These are phyloP conservation scores for Chlamydomonas incerta DNA, from an alignment of 139 green algal genomes.

Conservation along the genomic window DNA sequence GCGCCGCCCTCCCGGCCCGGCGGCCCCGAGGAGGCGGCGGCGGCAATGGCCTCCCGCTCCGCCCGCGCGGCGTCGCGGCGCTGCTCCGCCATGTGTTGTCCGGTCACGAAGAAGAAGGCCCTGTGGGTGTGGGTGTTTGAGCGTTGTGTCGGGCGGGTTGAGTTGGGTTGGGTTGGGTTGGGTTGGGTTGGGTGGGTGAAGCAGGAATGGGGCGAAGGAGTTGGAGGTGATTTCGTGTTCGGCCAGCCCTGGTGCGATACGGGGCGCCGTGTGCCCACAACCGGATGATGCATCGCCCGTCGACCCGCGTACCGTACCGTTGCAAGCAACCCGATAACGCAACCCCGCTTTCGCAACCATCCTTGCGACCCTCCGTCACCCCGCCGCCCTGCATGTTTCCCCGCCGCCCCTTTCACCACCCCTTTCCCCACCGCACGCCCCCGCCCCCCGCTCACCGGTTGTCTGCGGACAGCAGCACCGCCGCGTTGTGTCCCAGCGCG, in stretches of 20 bases:
- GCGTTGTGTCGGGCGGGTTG: too few species aligned
- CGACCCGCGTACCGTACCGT: too few species aligned
- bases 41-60: neutral
- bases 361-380: neutral
- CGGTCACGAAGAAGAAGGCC: slow-evolving; percentile 37
- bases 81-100: neutral
- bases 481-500: slow-evolving; percentile 13
- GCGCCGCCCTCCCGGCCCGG: neutral
- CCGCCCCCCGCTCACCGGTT: neutral
- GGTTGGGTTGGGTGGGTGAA: neutral
- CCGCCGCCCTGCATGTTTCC: neutral
- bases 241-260: too few species aligned
- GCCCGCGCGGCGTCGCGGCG: neutral
- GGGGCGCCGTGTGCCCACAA: too few species aligned
- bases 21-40: too few species aligned
- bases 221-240: too few species aligned
- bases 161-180: neutral
- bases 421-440: too few species aligned
- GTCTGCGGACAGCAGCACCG: slow-evolving; percentile 11
- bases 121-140: neutral
- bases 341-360: too few species aligned
- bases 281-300: too few species aligned
- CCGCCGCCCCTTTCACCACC: too few species aligned
- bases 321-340: too few species aligned
- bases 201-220: too few species aligned